These are phyloP conservation scores for Carallia brachiata DNA, from an alignment of 345 rosid genomes.

Conservation along the genomic window DNA sequence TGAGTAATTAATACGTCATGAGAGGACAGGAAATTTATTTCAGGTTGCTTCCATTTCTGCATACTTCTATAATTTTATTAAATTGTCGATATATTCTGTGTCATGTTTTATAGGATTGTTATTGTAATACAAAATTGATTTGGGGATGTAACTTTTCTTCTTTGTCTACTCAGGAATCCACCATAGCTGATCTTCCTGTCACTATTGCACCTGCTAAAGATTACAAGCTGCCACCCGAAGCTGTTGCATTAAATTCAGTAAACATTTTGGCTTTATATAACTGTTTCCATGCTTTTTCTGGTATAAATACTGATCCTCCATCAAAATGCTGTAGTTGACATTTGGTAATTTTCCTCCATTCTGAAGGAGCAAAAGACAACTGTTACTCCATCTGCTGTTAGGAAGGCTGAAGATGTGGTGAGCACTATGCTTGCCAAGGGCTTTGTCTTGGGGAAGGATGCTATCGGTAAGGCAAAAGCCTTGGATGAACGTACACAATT, in stretches of 20 bases:
- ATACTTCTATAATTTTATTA: too few relatives aligned
- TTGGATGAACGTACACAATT: constrained; percentile 46
- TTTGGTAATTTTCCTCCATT: neutral
- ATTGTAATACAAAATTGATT: neutral
- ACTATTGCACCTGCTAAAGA: neutral
- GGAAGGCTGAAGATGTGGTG: constrained; percentile 55
- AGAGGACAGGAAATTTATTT: too few relatives aligned
- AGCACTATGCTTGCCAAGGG: constrained; percentile 58
- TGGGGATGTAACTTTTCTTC: neutral
- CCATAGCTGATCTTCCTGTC: neutral
- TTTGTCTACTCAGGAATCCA: neutral
- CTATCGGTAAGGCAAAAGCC: constrained; percentile 41
- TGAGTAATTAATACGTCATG: too few relatives aligned
- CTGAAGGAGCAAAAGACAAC: neutral
- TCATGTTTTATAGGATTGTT: too few relatives aligned
- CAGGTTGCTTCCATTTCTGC: too few relatives aligned
- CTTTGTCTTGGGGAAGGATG: constrained; percentile 53
- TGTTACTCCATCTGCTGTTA: constrained; percentile 20
- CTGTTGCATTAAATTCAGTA: neutral
- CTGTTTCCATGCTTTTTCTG: neutral
- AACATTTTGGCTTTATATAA: neutral
- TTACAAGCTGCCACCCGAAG: constrained; percentile 1
- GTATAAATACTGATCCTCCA: neutral
- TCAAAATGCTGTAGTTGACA: neutral
- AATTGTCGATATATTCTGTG: neutral